Base-by-base conservation (phyloP, 2,329 filamentous ascomycete species). In the Cladosporium sp. region DNA sequence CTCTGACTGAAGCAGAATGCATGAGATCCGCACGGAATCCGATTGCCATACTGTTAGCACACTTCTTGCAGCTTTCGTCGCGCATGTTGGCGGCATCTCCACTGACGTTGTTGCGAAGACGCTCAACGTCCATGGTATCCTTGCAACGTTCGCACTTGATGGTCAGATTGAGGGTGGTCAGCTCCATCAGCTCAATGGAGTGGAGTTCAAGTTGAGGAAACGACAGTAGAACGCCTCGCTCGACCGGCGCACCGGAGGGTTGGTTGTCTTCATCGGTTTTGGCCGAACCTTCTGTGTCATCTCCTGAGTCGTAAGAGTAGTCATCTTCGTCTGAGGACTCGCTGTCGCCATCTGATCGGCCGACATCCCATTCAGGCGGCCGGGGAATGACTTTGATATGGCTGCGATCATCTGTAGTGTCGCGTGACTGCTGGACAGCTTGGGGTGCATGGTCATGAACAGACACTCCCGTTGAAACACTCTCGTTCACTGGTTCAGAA, bases 101-200 rank as follows among this genome's bases (percentile, higher is more conserved):
- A 22, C 70, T 69, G 20, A 66, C 68, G 36, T 76, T 76, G 39
- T 83, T 77, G 51, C 79, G 82, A 7, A 92, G 72, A 19, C 82
- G 81, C 7, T 80, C 80, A 36, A 91, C 70, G 55, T 93, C 89
- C 61, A 83, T 82, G 11, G 76, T 66, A 3, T 86, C 85, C 65
- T 85, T 90, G 75, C 89, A 95, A 32, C 89, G 80, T 47, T 84
- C 81, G 65, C 89, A 95, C 65, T 90, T 91, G 55, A 89, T 75
- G 3, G 80, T 85, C 55, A 93, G 73, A 52, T 80, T 83, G 27
- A 93, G 71, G 19, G 80, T 75, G 0, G 78, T 73, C 1, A 92
- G 69, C 58, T 91, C 83, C 7, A 95, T 74, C 2, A 93, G 70
- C 62, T 93, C 88, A 54, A 93, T 85, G 32, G 85, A 81, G 63